phyloP scores from a whole-genome alignment of 371 early-diverging fungal species.

The Mucor plumbeus region DNA sequence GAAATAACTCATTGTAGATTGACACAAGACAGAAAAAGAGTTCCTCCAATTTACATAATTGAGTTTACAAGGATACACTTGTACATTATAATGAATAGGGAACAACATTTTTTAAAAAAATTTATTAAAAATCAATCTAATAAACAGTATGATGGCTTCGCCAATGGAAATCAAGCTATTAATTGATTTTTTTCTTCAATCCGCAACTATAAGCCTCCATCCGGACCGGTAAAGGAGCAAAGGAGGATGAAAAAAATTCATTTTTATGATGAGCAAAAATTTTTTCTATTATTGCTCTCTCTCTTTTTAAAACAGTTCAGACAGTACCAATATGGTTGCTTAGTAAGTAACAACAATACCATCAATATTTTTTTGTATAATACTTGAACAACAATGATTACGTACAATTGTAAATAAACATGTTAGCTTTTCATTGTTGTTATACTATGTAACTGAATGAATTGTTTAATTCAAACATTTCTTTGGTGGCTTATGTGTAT shows the following conservation, averaged over 20 bases:
- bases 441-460: too few species aligned
- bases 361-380: not conserved
- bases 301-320: conserved; percentile 42
- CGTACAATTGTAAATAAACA: not conserved
- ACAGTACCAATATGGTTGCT: conserved; percentile 44
- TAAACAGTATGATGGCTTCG: not conserved
- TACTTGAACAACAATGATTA: not conserved
- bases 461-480: not conserved
- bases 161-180: not conserved
- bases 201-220: not conserved
- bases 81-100: not conserved
- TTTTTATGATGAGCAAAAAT: conserved; percentile 10
- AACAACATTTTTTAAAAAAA: not conserved
- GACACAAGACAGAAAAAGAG: too few species aligned
- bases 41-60: too few species aligned
- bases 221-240: conserved; percentile 1
- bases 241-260: not conserved
- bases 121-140: not conserved
- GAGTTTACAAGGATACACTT: not conserved
- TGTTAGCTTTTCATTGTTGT: too few species aligned
- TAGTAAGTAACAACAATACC: conserved; percentile 29
- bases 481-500: conserved; percentile 1
- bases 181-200: not conserved
- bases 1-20: too few species aligned
- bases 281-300: conserved; percentile 22